Evolutionary conservation across 495 filamentous ascomycete species (phyloP).

Genomic region (Amorphotheca resinae): DNA sequence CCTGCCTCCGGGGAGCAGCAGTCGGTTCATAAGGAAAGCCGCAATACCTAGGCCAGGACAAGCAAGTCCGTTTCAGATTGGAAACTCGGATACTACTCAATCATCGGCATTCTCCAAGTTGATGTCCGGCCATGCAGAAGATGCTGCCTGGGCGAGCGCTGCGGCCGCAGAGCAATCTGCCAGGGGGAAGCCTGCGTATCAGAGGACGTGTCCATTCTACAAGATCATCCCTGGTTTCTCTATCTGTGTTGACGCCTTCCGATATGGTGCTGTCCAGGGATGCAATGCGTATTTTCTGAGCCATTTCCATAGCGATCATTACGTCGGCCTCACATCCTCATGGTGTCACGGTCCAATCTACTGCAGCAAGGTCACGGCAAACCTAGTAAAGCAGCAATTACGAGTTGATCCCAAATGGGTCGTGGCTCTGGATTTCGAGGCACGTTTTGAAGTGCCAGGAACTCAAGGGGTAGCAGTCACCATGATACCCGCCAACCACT

Average conservation of each 20-base stretch:
- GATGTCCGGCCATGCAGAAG: slow-evolving; percentile 84
- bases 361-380: slow-evolving; percentile 83
- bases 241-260: slow-evolving; percentile 92
- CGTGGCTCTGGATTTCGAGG: slow-evolving; percentile 75
- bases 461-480: slow-evolving; percentile 76
- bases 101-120: slow-evolving; percentile 78
- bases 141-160: slow-evolving; percentile 78
- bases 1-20: slow-evolving; percentile 28
- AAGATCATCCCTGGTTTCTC: slow-evolving; percentile 89
- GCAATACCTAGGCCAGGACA: slow-evolving; percentile 65
- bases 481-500: slow-evolving; percentile 96
- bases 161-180: slow-evolving; percentile 66
- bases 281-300: slow-evolving; percentile 94
- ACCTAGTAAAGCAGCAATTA: slow-evolving; percentile 76
- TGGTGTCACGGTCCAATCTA: slow-evolving; percentile 96
- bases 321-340: slow-evolving; percentile 73
- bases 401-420: slow-evolving; percentile 79
- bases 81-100: slow-evolving; percentile 19
- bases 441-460: slow-evolving; percentile 61
- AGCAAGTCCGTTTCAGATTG: slow-evolving; percentile 54
- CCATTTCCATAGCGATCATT: slow-evolving; percentile 97
- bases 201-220: slow-evolving; percentile 93
- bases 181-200: slow-evolving; percentile 78
- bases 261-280: slow-evolving; percentile 84
- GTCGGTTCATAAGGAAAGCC: slow-evolving; percentile 47